Percentiles rank a stretch among this genome's conserved stretches.
phyloP scores from a whole-genome alignment of 139 green algal species.

The Tetradesmus obliquus region DNA sequence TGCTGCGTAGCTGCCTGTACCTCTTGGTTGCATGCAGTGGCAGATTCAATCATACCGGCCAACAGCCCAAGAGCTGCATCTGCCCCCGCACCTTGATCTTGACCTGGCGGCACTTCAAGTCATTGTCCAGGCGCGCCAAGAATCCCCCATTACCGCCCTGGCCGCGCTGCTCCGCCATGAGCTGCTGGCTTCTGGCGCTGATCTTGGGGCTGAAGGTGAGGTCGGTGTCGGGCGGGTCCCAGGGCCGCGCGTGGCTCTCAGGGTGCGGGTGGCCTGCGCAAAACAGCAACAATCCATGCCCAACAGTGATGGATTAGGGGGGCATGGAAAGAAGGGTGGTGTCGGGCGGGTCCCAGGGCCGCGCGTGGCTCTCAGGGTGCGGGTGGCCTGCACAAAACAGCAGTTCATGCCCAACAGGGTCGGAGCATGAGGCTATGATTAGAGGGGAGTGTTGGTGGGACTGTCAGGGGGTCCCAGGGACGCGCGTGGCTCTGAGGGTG shows the following conservation, averaged over 20 bases:
- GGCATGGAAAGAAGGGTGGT: too few relatives aligned
- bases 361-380: background rate
- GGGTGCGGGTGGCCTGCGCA: constrained; percentile 32
- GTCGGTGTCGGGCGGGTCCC: constrained; percentile 45
- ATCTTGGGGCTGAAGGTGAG: constrained; percentile 45
- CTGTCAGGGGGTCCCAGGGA: constrained; percentile 53
- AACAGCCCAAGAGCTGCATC: too few relatives aligned
- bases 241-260: constrained; percentile 41
- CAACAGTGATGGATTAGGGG: too few relatives aligned
- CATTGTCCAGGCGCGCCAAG: constrained; percentile 64
- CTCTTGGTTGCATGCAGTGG: too few relatives aligned
- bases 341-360: constrained; percentile 45
- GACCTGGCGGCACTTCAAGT: constrained; percentile 54
- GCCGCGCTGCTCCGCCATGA: constrained; percentile 51
- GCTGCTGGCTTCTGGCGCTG: constrained; percentile 30
- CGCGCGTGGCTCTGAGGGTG: background rate
- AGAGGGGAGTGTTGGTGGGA: too few relatives aligned
- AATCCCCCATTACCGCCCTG: constrained; percentile 47
- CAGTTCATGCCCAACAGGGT: background rate
- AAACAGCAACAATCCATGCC: background rate
- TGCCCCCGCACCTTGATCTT: constrained; percentile 37
- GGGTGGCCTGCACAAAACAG: background rate
- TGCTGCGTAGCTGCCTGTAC: too few relatives aligned
- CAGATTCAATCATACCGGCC: too few relatives aligned
- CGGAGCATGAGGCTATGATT: too few relatives aligned